A percentile compares a stretch with the other conserved stretches of the same genome.
These are phyloP conservation scores for Verticillium dahliae DNA, from an alignment of 2,329 filamentous ascomycete species.

Conservation along the genomic window DNA sequence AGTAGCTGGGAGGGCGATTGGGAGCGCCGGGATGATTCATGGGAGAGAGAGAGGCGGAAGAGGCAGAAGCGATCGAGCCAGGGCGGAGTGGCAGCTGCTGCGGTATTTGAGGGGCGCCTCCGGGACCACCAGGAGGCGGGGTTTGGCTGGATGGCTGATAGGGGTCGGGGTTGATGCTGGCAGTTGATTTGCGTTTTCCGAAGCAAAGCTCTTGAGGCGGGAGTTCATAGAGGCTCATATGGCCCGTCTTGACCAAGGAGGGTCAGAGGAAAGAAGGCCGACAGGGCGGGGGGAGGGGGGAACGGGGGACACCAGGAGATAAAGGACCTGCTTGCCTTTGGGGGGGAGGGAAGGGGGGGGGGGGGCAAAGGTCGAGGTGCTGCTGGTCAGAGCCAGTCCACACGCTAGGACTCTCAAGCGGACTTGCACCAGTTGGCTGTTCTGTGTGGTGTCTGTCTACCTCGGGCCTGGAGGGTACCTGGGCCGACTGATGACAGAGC, in stretches of 20 bases:
- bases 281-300: constrained; percentile 6
- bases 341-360: constrained; percentile 6
- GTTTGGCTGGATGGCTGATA: constrained; percentile 20
- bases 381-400: not conserved
- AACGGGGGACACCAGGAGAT: constrained; percentile 9
- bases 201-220: constrained; percentile 73
- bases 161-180: constrained; percentile 45
- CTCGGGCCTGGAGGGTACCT: not conserved
- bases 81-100: constrained; percentile 33
- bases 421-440: not conserved
- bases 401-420: constrained; percentile 8
- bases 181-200: constrained; percentile 70
- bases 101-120: constrained; percentile 39
- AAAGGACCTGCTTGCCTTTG: constrained; percentile 5
- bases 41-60: constrained; percentile 40
- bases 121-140: constrained; percentile 15
- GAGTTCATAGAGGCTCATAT: constrained; percentile 76
- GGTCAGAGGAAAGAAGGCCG: constrained; percentile 21
- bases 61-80: constrained; percentile 36
- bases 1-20: constrained; percentile 59
- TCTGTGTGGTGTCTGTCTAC: not conserved
- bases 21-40: constrained; percentile 58
- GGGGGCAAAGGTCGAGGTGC: not conserved
- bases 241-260: constrained; percentile 19
- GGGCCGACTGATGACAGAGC: not conserved